Evolutionary conservation across 805 yeast species (phyloP), one percentile per base, ranked within the genome.

Genomic region (Cyberlindnera misumaiensis): DNA sequence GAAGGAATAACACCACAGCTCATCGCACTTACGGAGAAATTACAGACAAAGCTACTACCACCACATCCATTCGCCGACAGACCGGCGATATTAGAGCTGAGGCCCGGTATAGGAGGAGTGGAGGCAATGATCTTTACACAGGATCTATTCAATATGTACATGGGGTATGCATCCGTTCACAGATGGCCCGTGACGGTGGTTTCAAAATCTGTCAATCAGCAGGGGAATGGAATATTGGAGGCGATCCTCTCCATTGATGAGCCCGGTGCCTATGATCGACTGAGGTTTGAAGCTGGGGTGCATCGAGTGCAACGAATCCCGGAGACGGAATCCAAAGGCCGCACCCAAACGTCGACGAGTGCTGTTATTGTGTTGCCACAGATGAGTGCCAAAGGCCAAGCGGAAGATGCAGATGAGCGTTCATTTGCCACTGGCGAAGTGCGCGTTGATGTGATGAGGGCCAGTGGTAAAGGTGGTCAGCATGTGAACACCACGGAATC

Each of bases 401-500:
- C 62, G 6, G 66, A 66, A 20, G 65, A 74, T 39, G 69, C 72
- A 2, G 73, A 68, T 34, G 90, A 83, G 51, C 64, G 90, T 30
- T 74, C 75, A 40, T 87, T 93, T 59, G 77, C 77, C 14, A 85
- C 89, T 0, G 95, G 84, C 3, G 98, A 93, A 52, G 78, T 93
- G 16, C 72, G 96, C 40, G 78, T 93, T 4, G 98, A 93, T 57
- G 88, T 93, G n/a, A 93, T 90, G 96, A 71, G 98, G 49, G 86
- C 97, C 1, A 79, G 95, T 40, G 98, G 98, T 3, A 83, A 93
- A 46, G 98, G 98, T 40, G 98, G 98, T 0, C 98, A 90, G 64
- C 97, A 90, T 56, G 98, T 90, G 28, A 90, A 90, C 56, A 90
- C 96, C 11, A 93, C 97, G 0, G 97, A 90, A 56, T 87, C 96